Base-by-base conservation (phyloP, 768 basidiomycete species). In the Galerina sulciceps region DNA sequence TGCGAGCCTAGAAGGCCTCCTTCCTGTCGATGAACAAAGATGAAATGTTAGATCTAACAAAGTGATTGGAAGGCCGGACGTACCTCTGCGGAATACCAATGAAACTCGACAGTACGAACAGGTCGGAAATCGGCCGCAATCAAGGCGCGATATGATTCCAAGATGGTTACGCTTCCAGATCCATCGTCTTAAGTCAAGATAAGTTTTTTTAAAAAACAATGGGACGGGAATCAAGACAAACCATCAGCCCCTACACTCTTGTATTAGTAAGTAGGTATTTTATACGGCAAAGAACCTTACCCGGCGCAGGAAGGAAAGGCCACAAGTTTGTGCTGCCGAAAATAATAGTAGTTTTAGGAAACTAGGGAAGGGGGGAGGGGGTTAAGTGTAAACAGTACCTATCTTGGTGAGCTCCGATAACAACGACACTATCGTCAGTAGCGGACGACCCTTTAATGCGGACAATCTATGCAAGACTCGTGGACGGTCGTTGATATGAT, bases 1-100 rank as follows among this genome's bases (percentile, higher is more conserved):
- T 96, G 94, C 37, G 91, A 94, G 40, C 95, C 95, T 53, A 94
- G 84, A 37, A 94, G 82, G 11, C 93, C 93, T 50, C 85, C 89
- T 76, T 93, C 91, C 91, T 91, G 63, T 45, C 57, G 45, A 60
- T 58, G 44, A n/a, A n/a, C n/a, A n/a, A n/a, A 61, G 57, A 63
- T 47, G 64, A 36, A 40, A 37, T 58, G 20, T 40, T 47, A 49
- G 22, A 53, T 45, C 48, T 22, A 55, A 49, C 57, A 11, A 14
- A 48, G 47, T n/a, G 44, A 34, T 17, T 34, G 65, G 59, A 48
- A 59, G 34, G n/a, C 23, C n/a, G 36, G 34, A 34, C 55, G 48
- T 72, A 85, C 90, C 78, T 92, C 90, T 42, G 86, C 90, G 50
- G 90, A 87, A 68, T 91, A 93, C 91, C 90, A 92, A 63, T 92